Percentiles rank a stretch among this genome's conserved stretches.
These are phyloP conservation scores for Pythium periplocum DNA, from an alignment of 352 stramenopile species.

Conservation along the genomic window DNA sequence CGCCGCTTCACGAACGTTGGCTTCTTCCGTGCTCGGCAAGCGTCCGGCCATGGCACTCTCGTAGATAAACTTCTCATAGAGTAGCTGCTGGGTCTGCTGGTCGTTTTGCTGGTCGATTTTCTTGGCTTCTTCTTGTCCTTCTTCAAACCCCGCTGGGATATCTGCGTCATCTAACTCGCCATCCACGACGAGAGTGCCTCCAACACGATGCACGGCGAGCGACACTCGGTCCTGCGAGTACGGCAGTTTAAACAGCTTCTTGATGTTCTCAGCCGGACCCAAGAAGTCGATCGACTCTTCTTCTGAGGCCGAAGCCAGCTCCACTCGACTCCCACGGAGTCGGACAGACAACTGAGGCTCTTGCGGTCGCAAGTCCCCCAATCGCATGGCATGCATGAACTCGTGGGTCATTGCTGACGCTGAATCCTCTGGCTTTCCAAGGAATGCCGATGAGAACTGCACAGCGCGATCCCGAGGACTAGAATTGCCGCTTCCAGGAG, in stretches of 20 bases:
- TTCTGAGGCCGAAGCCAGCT: slow-evolving; percentile 60
- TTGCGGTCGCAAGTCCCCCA: slow-evolving; percentile 44
- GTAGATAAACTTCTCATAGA: slow-evolving; percentile 88
- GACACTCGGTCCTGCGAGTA: slow-evolving; percentile 79
- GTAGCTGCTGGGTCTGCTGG: slow-evolving; percentile 33
- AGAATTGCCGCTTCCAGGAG: slow-evolving; percentile 8
- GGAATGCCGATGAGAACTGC: slow-evolving; percentile 1
- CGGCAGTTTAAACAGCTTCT: slow-evolving; percentile 82
- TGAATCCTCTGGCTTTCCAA: slow-evolving; percentile 1
- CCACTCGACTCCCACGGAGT: slow-evolving; percentile 55
- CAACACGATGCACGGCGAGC: slow-evolving; percentile 74
- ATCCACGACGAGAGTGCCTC: slow-evolving; percentile 74
- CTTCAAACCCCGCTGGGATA: slow-evolving; percentile 57
- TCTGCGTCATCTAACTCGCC: slow-evolving; percentile 70
- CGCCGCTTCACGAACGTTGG: neutral
- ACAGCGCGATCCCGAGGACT: slow-evolving; percentile 9
- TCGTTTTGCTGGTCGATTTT: slow-evolving; percentile 47
- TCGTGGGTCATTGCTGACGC: slow-evolving; percentile 40
- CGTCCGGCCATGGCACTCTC: slow-evolving; percentile 50
- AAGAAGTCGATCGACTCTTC: slow-evolving; percentile 76
- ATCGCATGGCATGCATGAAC: slow-evolving; percentile 62
- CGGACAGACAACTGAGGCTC: slow-evolving; percentile 72
- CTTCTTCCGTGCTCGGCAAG: slow-evolving; percentile 14
- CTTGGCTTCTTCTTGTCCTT: slow-evolving; percentile 42
- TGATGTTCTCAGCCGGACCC: slow-evolving; percentile 81